Evolutionary conservation across 2,329 filamentous ascomycete species (phyloP).

Genomic region (Dactylellina drechsleri): DNA sequence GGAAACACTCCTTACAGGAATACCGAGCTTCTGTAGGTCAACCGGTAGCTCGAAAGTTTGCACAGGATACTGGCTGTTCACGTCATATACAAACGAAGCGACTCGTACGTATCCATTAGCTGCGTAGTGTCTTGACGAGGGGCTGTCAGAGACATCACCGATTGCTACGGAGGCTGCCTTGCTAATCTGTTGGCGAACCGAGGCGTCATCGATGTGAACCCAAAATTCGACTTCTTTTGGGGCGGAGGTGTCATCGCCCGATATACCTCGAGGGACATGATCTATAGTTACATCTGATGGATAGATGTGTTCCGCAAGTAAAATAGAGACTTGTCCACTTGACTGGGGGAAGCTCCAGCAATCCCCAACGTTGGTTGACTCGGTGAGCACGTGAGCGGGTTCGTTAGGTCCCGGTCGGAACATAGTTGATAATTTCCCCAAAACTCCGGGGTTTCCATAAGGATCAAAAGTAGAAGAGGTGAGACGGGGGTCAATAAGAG

Average conservation of each 20-base stretch:
- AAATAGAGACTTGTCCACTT: slow-evolving; percentile 73
- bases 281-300: slow-evolving; percentile 78
- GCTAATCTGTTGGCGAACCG: slow-evolving; percentile 62
- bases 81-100: slow-evolving; percentile 68
- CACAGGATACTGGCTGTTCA: slow-evolving; percentile 62
- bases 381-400: slow-evolving; percentile 50
- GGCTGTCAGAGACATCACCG: slow-evolving; percentile 40
- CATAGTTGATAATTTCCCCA: slow-evolving; percentile 30
- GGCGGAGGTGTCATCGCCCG: slow-evolving; percentile 70
- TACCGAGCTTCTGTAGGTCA: slow-evolving; percentile 65
- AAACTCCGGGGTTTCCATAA: slow-evolving; percentile 29
- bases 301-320: slow-evolving; percentile 69
- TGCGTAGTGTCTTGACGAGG: slow-evolving; percentile 57
- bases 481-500: slow-evolving; percentile 44
- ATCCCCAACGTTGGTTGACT: slow-evolving; percentile 72
- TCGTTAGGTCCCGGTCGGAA: slow-evolving; percentile 34
- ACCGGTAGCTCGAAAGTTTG: slow-evolving; percentile 68
- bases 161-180: slow-evolving; percentile 62
- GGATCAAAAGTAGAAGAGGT: slow-evolving; percentile 48
- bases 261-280: slow-evolving; percentile 73
- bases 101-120: slow-evolving; percentile 68
- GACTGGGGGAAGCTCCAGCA: slow-evolving; percentile 80
- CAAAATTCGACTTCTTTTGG: slow-evolving; percentile 78
- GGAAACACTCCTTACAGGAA: slow-evolving; percentile 67
- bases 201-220: slow-evolving; percentile 68